Conservation (phyloP, 805 yeast species). For the Brettanomyces bruxellensis region DNA sequence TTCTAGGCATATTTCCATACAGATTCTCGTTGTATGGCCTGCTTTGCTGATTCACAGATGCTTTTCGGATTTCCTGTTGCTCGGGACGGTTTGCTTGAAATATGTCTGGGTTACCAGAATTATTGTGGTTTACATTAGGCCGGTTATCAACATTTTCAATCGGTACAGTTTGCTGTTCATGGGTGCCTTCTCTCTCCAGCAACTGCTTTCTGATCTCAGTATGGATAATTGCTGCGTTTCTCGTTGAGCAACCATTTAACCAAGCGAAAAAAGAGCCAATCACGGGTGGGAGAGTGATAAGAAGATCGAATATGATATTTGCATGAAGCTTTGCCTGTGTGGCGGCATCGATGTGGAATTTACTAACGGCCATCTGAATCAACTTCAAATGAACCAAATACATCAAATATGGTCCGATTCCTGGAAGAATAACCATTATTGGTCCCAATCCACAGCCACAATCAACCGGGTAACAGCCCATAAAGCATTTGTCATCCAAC, state of each 20-base stretch:
- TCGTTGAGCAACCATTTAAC: constrained; percentile 78
- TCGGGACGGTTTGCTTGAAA: not conserved
- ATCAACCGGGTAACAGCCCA: constrained; percentile 70
- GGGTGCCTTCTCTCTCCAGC: constrained; percentile 7
- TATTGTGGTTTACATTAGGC: not conserved
- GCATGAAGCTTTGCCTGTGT: constrained; percentile 64
- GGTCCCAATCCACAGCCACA: constrained; percentile 79
- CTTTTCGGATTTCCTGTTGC: too few species aligned
- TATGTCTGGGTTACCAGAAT: not conserved
- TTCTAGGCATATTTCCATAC: too few species aligned
- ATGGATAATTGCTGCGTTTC: constrained; percentile 80
- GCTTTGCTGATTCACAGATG: too few species aligned
- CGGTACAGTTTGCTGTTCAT: not conserved
- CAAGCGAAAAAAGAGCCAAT: constrained; percentile 73
- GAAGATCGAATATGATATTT: constrained; percentile 64
- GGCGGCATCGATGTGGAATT: constrained; percentile 47
- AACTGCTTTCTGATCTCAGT: constrained; percentile 21
- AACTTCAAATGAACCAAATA: constrained; percentile 69
- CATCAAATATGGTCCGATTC: constrained; percentile 78
- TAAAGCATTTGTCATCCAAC: constrained; percentile 75
- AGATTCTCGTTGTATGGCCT: too few species aligned
- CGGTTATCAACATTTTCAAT: not conserved
- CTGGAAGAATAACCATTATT: constrained; percentile 56
- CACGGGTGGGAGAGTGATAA: constrained; percentile 71
- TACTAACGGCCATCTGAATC: constrained; percentile 48